Evolutionary conservation across 2,329 filamentous ascomycete species (phyloP), one percentile per base, ranked within the genome.

Genomic region (Neofusicoccum kwambonambiense): DNA sequence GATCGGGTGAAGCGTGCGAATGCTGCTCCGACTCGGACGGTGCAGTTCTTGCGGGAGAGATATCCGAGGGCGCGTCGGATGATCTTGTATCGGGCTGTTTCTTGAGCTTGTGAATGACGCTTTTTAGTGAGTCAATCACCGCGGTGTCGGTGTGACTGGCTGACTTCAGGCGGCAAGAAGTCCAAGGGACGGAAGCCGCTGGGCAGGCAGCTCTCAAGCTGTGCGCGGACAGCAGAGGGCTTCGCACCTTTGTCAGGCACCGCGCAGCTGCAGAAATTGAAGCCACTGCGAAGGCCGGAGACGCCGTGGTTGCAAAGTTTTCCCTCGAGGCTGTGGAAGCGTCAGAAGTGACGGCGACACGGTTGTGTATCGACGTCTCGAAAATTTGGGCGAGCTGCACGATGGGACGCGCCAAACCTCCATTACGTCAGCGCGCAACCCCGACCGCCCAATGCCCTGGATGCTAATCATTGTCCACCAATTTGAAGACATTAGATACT

Each of bases 311-410:
- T 31, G 54, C 15, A 5, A 13, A 4, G 2, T 19, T 31, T 2
- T 34, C 41, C 3, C 37, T 31, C 9, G n/a, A 3, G 39, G 39
- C 2, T 9, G 54, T 58, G 39, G 54, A 34, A 35, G 39, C 39
- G 17, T 27, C 11, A 37, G n/a, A 19, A 5, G 35, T 41, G n/a
- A n/a, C 4, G n/a, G 54, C 54, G 34, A 13, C 22, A 58, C 17
- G 39, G 39, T 15, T 17, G 15, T 39, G 37, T 41, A 37, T 15
- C 42, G 35, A n/a, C 27, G 39, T 15, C 39, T 45, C 54, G 41
- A 58, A 57, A 58, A 58, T 58, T 58, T 35, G 54, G 54, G 39
- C 31, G 39, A 34, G 39, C 52, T 42, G 51, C 52, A 39, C 37
- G 22, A 19, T 2, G 37, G 37, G 54, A 45, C 54, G 54, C 54